Evolutionary conservation across 352 stramenopile genomes (phyloP).

Genomic region (Thalassiosira hispida): DNA sequence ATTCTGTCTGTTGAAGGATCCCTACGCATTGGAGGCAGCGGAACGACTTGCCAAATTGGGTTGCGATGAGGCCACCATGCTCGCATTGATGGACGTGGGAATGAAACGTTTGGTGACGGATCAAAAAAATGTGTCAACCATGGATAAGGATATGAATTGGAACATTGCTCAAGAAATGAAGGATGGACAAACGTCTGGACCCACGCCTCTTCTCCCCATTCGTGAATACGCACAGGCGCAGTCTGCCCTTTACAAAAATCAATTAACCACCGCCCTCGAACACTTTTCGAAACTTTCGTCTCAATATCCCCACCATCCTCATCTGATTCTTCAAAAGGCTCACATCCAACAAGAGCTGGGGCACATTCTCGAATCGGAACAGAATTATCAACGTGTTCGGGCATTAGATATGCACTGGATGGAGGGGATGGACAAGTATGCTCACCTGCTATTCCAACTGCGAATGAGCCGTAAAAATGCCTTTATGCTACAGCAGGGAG

Average conservation of each 20-base stretch:
- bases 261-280: conserved; percentile 52
- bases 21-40: conserved; percentile 74
- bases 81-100: conserved; percentile 48
- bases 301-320: conserved; percentile 68
- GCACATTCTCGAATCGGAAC: conserved; percentile 43
- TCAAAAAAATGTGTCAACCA: conserved; percentile 28
- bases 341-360: conserved; percentile 60
- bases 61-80: conserved; percentile 48
- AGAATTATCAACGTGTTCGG: conserved; percentile 50
- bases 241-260: conserved; percentile 60
- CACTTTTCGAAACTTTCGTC: conserved; percentile 61
- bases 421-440: conserved; percentile 79
- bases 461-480: conserved; percentile 52
- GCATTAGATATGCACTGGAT: conserved; percentile 64
- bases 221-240: conserved; percentile 59
- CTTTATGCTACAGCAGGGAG: conserved; percentile 35
- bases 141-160: conserved; percentile 2
- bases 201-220: conserved; percentile 40
- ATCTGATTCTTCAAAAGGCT: conserved; percentile 73
- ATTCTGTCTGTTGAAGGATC: conserved; percentile 63
- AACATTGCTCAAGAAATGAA: background rate
- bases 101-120: conserved; percentile 27
- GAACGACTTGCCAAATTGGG: conserved; percentile 71
- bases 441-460: conserved; percentile 66
- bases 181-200: background rate